A percentile compares a stretch with the other conserved stretches of the same genome.
Conservation (phyloP, 192 early-diverging fungal species). For the Entomortierella beljakovae region DNA sequence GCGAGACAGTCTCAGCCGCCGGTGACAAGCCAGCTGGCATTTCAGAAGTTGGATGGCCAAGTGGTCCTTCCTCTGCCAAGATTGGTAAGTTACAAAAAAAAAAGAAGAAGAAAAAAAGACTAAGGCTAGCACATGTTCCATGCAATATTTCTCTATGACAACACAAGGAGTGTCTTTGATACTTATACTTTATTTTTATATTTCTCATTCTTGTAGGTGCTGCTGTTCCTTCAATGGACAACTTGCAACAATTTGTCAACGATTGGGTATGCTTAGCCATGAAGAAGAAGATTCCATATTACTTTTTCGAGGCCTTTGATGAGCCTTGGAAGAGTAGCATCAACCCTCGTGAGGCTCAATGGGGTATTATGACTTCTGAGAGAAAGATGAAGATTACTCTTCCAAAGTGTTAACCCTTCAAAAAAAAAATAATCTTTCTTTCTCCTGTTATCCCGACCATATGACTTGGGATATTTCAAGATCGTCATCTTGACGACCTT, state of each 20-base stretch:
- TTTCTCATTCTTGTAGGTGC: slow-evolving; percentile 10
- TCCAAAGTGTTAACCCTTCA: slow-evolving; percentile 28
- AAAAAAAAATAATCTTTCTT: too few species aligned
- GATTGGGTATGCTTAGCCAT: slow-evolving; percentile 73
- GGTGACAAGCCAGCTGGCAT: slow-evolving; percentile 64
- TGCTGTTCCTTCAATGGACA: slow-evolving; percentile 65
- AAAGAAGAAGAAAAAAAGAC: background rate
- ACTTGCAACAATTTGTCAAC: slow-evolving; percentile 71
- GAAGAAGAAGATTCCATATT: slow-evolving; percentile 64
- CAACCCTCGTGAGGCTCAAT: slow-evolving; percentile 59
- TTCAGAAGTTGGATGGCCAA: slow-evolving; percentile 81
- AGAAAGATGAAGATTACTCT: slow-evolving; percentile 48
- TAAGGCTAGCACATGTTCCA: background rate
- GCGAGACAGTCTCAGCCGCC: slow-evolving; percentile 57
- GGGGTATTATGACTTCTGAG: slow-evolving; percentile 56
- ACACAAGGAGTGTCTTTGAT: background rate
- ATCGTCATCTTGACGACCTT: too few species aligned
- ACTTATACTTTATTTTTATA: background rate
- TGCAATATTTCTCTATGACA: background rate
- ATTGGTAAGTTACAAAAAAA: slow-evolving; percentile 26
- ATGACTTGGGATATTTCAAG: too few species aligned
- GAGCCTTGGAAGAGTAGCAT: slow-evolving; percentile 72
- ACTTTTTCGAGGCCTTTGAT: slow-evolving; percentile 77
- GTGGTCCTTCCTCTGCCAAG: slow-evolving; percentile 31
- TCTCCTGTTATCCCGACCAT: too few species aligned